Percentiles rank a stretch among this genome's conserved stretches.
Conservation (phyloP, 1,284 basidiomycete species). For the Ceratobasidium sp. region DNA sequence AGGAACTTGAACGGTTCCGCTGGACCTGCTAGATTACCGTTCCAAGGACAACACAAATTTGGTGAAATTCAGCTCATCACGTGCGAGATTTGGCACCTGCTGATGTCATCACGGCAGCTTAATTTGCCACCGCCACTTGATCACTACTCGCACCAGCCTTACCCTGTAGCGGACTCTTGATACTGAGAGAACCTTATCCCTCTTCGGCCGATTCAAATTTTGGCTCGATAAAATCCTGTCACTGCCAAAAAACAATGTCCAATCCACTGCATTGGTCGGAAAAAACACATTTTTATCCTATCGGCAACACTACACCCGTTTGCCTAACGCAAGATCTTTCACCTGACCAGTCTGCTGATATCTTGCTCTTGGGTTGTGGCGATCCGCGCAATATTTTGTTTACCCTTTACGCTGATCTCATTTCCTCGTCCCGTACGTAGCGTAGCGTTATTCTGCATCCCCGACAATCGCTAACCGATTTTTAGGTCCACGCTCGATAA, state of each 20-base stretch:
- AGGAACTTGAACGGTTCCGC: no score
- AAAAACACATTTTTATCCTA: conserved; percentile 52
- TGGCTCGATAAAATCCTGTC: no score
- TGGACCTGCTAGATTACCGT: no score
- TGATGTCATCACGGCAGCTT: no score
- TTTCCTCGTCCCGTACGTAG: background rate
- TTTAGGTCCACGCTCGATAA: conserved; percentile 60
- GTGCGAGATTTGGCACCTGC: no score
- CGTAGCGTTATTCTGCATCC: conserved; percentile 51
- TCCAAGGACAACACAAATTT: no score
- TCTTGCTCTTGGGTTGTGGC: conserved; percentile 71
- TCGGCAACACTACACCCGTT: conserved; percentile 69
- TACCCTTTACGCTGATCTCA: conserved; percentile 64
- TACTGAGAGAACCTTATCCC: no score
- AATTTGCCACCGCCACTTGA: no score
- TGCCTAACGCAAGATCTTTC: conserved; percentile 65
- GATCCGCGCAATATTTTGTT: conserved; percentile 70
- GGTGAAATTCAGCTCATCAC: no score
- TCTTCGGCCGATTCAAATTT: no score
- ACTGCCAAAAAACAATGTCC: conserved; percentile 33
- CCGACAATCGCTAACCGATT: background rate
- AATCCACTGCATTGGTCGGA: conserved; percentile 4
- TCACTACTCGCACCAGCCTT: no score
- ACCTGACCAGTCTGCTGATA: conserved; percentile 62
- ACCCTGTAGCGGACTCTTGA: no score